A percentile compares a stretch with the other conserved stretches of the same genome.
Conservation (phyloP, 176 grass and related monocot species). For the Musa acuminata region DNA sequence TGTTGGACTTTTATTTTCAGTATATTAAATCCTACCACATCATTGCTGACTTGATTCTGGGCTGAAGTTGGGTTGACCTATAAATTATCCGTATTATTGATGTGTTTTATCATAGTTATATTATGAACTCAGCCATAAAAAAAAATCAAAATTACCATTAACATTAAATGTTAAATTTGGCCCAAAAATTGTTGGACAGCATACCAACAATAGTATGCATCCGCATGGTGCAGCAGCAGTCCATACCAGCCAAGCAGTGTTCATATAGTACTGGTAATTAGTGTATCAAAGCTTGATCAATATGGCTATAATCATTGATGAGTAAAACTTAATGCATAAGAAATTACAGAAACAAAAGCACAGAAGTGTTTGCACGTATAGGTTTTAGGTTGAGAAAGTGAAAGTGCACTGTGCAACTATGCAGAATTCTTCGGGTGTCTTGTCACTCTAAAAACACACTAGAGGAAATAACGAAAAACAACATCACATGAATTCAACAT, state of each 20-base stretch:
- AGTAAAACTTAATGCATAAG: background rate
- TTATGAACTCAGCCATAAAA: background rate
- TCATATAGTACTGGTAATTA: background rate
- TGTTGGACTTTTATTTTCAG: background rate
- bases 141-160: background rate
- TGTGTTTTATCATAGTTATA: too few relatives aligned
- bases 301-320: too few relatives aligned
- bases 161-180: background rate
- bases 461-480: background rate
- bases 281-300: too few relatives aligned
- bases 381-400: background rate
- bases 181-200: background rate
- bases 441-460: background rate
- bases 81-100: background rate
- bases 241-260: background rate
- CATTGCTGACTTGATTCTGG: too few relatives aligned
- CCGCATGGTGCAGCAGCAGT: background rate
- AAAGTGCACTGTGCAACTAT: background rate
- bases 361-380: too few relatives aligned
- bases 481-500: background rate
- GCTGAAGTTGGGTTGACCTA: too few relatives aligned
- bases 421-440: background rate
- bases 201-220: background rate
- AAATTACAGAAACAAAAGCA: background rate
- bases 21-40: background rate